These are phyloP conservation scores for Ascobolus immersus DNA, from an alignment of 495 filamentous ascomycete species.

Conservation along the genomic window DNA sequence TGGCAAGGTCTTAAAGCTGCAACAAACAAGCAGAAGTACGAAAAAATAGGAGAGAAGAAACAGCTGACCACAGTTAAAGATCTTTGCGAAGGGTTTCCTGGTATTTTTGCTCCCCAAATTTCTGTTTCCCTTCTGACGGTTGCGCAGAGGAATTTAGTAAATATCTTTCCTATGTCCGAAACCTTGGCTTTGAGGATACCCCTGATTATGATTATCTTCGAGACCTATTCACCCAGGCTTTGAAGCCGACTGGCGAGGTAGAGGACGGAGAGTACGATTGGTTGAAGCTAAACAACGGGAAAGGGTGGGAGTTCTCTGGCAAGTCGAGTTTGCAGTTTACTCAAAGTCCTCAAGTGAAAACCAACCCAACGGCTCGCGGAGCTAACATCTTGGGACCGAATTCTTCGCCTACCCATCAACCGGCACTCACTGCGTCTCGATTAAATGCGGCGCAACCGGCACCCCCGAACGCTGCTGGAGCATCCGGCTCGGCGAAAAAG, in stretches of 20 bases:
- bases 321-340: too few relatives aligned
- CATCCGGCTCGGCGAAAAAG: slow-evolving; percentile 54
- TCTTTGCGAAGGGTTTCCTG: slow-evolving; percentile 82
- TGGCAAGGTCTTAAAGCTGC: slow-evolving; percentile 98
- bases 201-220: slow-evolving; percentile 97
- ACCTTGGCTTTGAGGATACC: slow-evolving; percentile 93
- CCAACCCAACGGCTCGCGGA: slow-evolving; percentile 54
- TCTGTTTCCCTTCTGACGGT: slow-evolving; percentile 4
- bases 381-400: slow-evolving; percentile 32
- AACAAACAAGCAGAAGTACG: slow-evolving; percentile 99
- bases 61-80: slow-evolving; percentile 94
- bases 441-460: slow-evolving; percentile 91
- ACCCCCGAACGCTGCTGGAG: slow-evolving; percentile 68
- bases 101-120: slow-evolving; percentile 17
- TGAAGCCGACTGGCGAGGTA: slow-evolving; percentile 79
- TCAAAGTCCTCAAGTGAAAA: slow-evolving; percentile 55
- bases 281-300: slow-evolving; percentile 96
- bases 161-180: slow-evolving; percentile 88
- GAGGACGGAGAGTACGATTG: slow-evolving; percentile 99
- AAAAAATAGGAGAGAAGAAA: slow-evolving; percentile 99
- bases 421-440: slow-evolving; percentile 54
- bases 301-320: slow-evolving; percentile 94
- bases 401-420: slow-evolving; percentile 29
- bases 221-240: slow-evolving; percentile 85
- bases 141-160: slow-evolving; percentile 73